Evolutionary conservation across 2,329 filamentous ascomycete genomes (phyloP), one percentile per base, ranked within the genome.

Genomic region (Westerdykella ornata): DNA sequence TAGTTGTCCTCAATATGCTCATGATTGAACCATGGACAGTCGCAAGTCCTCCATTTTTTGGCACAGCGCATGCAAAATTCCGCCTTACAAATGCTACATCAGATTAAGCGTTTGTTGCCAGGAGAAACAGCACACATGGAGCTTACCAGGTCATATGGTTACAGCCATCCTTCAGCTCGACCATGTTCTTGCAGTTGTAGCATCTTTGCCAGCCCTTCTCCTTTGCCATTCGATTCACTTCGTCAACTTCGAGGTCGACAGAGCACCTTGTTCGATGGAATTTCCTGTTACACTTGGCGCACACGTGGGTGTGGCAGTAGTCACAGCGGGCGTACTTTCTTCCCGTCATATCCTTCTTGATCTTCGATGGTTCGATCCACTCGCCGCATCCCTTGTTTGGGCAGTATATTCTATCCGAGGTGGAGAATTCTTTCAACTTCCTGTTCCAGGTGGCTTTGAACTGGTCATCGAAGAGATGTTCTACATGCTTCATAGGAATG

Each of bases 61-160:
- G 85, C 88, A 59, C 88, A 95, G 18, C 86, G 75, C 78, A 92
- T 88, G 68, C 88, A 95, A 57, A 94, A 94, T 54, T 94, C 78
- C 19, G 85, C 85, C 40, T 78, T 82, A 57, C 88, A 94, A 41
- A 81, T 84, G 62, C 82, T 81, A 60, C 47, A 19, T 36, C 40
- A 36, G 28, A 43, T 52, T 35, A 58, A 57, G 35, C 17, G 11
- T 35, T 31, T 49, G 51, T 34, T n/a, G n/a, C 43, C 43, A 15
- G 22, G 14, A 17, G 5, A 20, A n/a, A 35, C 43, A 41, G 17
- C 29, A 49, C n/a, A 43, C 17, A 19, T 18, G 14, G 11, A 16
- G 68, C 78, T 67, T 71, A 85, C 82, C 88, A 94, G 19, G 80
- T 88, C 79, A 94, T 90, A 61, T 90, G 88, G 66, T 90, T 89